These are phyloP conservation scores for Sphaceloma murrayae DNA, from an alignment of 2,329 filamentous ascomycete genomes.

Conservation along the genomic window DNA sequence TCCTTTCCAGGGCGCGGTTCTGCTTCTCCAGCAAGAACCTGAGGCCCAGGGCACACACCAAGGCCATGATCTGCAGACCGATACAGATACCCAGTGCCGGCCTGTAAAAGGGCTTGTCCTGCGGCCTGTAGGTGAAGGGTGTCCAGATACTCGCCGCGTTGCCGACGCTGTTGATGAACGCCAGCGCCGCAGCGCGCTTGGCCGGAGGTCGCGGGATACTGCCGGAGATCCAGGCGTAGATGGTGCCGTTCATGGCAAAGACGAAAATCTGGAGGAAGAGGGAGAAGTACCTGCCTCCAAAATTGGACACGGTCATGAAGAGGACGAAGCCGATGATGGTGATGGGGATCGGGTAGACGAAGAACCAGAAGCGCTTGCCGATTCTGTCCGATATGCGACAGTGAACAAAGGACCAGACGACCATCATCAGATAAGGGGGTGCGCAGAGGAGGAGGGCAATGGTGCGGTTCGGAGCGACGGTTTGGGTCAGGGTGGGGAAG, in stretches of 20 bases:
- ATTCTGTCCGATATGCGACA: slow-evolving; percentile 37
- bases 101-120: slow-evolving; percentile 24
- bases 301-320: slow-evolving; percentile 44
- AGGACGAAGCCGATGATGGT: slow-evolving; percentile 43
- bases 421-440: slow-evolving; percentile 47
- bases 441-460: slow-evolving; percentile 44
- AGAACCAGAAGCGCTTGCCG: slow-evolving; percentile 44
- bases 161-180: slow-evolving; percentile 64
- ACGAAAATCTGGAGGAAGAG: slow-evolving; percentile 49
- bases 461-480: slow-evolving; percentile 36
- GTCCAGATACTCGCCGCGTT: slow-evolving; percentile 59
- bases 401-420: slow-evolving; percentile 40
- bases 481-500: slow-evolving; percentile 43
- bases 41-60: slow-evolving; percentile 24
- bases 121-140: slow-evolving; percentile 31
- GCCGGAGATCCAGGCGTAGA: slow-evolving; percentile 69
- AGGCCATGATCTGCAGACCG: slow-evolving; percentile 24
- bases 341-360: slow-evolving; percentile 43
- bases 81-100: slow-evolving; percentile 29
- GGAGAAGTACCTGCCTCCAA: slow-evolving; percentile 47
- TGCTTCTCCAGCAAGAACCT: slow-evolving; percentile 30
- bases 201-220: slow-evolving; percentile 65
- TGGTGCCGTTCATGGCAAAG: slow-evolving; percentile 47
- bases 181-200: slow-evolving; percentile 63
- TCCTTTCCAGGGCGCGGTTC: slow-evolving; percentile 42